Evolutionary conservation across 192 early-diverging fungal species (phyloP), one percentile per base, ranked within the genome.

Genomic region (Coemansia sp.): DNA sequence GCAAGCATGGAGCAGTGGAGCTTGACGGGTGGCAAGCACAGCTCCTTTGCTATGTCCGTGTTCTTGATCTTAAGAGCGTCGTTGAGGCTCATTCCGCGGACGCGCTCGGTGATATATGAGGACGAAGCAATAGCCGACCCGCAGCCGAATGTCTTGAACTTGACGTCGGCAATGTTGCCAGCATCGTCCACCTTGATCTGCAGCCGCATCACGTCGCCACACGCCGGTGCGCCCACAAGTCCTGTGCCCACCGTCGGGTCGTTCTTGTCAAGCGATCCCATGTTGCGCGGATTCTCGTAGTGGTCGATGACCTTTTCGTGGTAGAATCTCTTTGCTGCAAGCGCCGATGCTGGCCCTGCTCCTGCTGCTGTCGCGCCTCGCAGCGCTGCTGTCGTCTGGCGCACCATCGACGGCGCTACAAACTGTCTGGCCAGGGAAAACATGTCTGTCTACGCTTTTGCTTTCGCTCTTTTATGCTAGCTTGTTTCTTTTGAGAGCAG

Each of bases 71-170:
- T 84, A 14, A 88, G 84, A 16, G 95, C 95, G 63, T 97, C 92
- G 68, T 94, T 90, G 25, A 99, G 84, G 62, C 87, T 93, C 91
- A 99, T 86, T 7, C 97, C 97, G 57, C 93, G 90, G 46, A 99
- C 97, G 71, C 93, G 91, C 77, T 99, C 95, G 20, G 97, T 97
- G 72, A 93, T 94, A 53, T 93, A 90, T 16, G 88, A 90, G 20
- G 91, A 93, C 22, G 92, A 94, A 16, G 97, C 97, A 74, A 99
- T 99, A 37, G 97, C 97, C 38, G 91, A 93, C 39, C 97, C 97
- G 72, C 97, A 99, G 32, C 97, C 97, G 84, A 96, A 99, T 1
- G 97, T 99, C 84, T 99, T 99, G 85, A 99, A 99, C 80, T 95
- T 94, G 68, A 96, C 95, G 61, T 99, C 95, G 51, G 88, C 84